phyloP scores from a whole-genome alignment of 108 stramenopile genomes.

The Cyclotella sp. region DNA sequence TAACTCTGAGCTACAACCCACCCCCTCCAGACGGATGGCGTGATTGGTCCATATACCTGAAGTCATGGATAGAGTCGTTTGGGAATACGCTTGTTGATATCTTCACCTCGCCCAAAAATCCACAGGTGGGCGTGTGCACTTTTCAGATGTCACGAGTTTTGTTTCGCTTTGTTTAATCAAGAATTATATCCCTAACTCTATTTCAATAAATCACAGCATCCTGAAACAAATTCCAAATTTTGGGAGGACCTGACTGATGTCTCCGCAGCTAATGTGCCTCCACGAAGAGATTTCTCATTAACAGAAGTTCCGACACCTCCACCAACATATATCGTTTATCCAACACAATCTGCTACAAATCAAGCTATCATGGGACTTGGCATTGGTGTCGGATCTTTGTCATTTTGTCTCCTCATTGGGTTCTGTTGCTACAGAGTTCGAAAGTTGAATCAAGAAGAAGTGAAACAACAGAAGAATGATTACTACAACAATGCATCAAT shows the following conservation, averaged over 20 bases:
- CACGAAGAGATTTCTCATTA: conserved; percentile 17
- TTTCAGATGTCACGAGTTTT: not conserved
- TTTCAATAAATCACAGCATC: conserved; percentile 26
- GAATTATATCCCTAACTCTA: not conserved
- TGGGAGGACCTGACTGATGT: conserved; percentile 49
- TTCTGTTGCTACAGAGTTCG: conserved; percentile 13
- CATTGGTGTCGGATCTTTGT: not conserved
- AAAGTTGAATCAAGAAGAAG: conserved; percentile 13
- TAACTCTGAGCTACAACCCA: conserved; percentile 41
- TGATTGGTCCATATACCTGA: conserved; percentile 52
- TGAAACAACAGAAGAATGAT: not conserved
- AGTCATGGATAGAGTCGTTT: conserved; percentile 53
- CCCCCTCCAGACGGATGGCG: conserved; percentile 43
- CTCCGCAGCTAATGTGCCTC: conserved; percentile 34
- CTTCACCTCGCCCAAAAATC: conserved; percentile 48
- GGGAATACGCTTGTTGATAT: conserved; percentile 51
- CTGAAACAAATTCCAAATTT: conserved; percentile 44
- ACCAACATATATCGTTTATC: conserved; percentile 46
- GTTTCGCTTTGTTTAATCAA: not conserved
- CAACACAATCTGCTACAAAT: conserved; percentile 16
- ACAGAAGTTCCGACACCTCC: conserved; percentile 30
- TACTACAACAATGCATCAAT: not conserved
- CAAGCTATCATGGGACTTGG: conserved; percentile 21
- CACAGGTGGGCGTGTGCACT: conserved; percentile 8
- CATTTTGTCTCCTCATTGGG: conserved; percentile 4